Evolutionary conservation across 768 basidiomycete genomes (phyloP).

Genomic region (Leccinum barrowsii): DNA sequence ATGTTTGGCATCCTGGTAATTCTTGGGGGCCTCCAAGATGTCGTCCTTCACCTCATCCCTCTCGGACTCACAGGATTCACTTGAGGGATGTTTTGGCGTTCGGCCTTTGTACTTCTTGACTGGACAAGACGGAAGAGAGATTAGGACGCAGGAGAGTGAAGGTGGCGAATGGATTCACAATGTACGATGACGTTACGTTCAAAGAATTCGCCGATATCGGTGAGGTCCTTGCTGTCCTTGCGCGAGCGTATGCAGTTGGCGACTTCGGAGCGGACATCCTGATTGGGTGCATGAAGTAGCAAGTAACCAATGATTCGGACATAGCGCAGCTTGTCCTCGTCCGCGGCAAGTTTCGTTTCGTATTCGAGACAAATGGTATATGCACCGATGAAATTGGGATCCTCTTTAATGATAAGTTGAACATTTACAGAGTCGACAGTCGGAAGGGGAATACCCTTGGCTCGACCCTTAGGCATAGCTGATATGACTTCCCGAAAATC

Average conservation of each 20-base stretch:
- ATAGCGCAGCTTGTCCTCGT: neutral
- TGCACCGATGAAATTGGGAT: neutral
- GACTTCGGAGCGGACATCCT: neutral
- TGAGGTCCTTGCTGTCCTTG: neutral
- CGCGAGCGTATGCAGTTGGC: slow-evolving; percentile 1
- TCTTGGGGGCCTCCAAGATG: neutral
- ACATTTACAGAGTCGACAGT: neutral
- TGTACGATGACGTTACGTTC: slow-evolving; percentile 3
- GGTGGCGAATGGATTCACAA: neutral
- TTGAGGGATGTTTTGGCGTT: slow-evolving; percentile 19
- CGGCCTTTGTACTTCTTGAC: slow-evolving; percentile 14
- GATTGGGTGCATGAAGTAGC: slow-evolving; percentile 4
- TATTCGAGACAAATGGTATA: neutral
- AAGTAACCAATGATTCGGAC: slow-evolving; percentile 8
- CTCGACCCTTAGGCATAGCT: too few relatives aligned
- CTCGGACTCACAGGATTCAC: slow-evolving; percentile 15
- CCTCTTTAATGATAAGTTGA: neutral
- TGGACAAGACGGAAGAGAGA: neutral
- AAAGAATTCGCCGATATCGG: slow-evolving; percentile 1
- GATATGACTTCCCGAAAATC: too few relatives aligned
- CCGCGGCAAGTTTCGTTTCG: neutral
- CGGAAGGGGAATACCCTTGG: neutral
- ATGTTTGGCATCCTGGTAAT: slow-evolving; percentile 3
- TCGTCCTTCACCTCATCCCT: neutral
- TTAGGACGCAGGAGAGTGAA: neutral